Base-by-base conservation (phyloP, 2,329 filamentous ascomycete genomes). In the Dactylellina cionopaga region DNA sequence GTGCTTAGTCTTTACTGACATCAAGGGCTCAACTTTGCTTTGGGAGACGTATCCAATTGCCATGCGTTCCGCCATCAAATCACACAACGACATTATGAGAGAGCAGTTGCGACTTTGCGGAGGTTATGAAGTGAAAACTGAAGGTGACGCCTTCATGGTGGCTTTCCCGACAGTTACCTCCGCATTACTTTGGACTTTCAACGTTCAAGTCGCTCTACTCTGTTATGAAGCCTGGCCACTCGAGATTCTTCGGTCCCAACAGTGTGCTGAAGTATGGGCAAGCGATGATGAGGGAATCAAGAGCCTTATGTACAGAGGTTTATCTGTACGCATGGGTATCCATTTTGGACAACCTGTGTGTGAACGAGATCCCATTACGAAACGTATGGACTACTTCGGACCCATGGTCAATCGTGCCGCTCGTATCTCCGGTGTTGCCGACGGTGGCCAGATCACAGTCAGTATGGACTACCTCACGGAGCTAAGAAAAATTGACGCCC, bases 101-200 rank as follows among this genome's bases (percentile, higher is more conserved):
- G 87, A 95, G 63, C 94, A 98, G 79, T 83, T 99, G 76, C 89
- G 95, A 54, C 90, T 93, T 74, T 96, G 97, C 77, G 95, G 95
- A 78, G 95, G 95, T 0, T 99, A 97, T 79, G 95, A 99, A 82
- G 95, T 99, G 80, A 99, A 99, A 85, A 99, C 95, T 15, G 95
- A 99, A 91, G 95, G 95, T 76, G 95, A 99, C 81, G 95, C 95
- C 6, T 99, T 99, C 78, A 98, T 99, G 93, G 95, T 99, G 29
- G 96, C 94, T 7, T 99, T 99, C 81, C 92, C 93, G 1, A 98
- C 95, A 0, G 92, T 95, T 1, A 98, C 95, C 0, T 95, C 93
- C 6, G 95, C 95, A 3, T 83, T 99, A 51, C 85, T 99, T 5
- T 99, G 95, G 95, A 96, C 90, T 77, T 99, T 99, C 81, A 92